A percentile compares a stretch with the other conserved stretches of the same genome.
Conservation (phyloP, 768 basidiomycete species). For the Boletus rubroflammeus region DNA sequence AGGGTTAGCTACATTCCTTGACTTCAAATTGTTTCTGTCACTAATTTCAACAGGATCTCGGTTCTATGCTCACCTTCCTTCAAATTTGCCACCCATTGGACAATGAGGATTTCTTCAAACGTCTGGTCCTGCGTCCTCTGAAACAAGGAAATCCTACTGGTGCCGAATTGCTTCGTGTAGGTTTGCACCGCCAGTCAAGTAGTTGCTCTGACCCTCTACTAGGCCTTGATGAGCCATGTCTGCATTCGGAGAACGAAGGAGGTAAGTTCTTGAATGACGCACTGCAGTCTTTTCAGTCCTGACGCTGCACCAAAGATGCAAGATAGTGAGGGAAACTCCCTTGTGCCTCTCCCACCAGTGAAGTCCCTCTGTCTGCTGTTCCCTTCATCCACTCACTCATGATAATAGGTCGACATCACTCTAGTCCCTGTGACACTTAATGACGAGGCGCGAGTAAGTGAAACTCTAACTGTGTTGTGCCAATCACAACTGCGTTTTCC, state of each 20-base stretch:
- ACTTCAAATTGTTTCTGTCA: not conserved
- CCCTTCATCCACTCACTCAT: conserved; percentile 1
- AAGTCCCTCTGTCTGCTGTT: conserved; percentile 4
- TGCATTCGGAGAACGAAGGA: conserved; percentile 86
- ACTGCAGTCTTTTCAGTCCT: conserved; percentile 5
- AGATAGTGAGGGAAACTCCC: conserved; percentile 66
- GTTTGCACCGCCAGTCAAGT: conserved; percentile 12
- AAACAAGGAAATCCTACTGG: conserved; percentile 66
- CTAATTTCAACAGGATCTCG: conserved; percentile 62
- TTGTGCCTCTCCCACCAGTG: conserved; percentile 75
- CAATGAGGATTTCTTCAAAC: conserved; percentile 76
- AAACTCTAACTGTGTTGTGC: not conserved
- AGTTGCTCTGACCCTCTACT: conserved; percentile 5
- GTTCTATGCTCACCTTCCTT: conserved; percentile 81
- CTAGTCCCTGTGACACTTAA: conserved; percentile 64
- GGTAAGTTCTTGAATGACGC: conserved; percentile 32
- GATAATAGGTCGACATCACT: conserved; percentile 68
- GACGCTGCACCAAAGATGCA: conserved; percentile 59
- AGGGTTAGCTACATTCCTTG: conserved; percentile 38
- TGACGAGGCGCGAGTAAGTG: conserved; percentile 59
- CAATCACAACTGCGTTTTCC: conserved; percentile 4
- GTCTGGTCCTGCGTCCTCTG: conserved; percentile 73
- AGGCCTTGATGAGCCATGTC: conserved; percentile 75
- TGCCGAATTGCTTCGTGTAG: conserved; percentile 65
- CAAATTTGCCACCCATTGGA: conserved; percentile 83